These are phyloP conservation scores for Narthecium ossifragum DNA, from an alignment of 106 monocot species.

Conservation along the genomic window DNA sequence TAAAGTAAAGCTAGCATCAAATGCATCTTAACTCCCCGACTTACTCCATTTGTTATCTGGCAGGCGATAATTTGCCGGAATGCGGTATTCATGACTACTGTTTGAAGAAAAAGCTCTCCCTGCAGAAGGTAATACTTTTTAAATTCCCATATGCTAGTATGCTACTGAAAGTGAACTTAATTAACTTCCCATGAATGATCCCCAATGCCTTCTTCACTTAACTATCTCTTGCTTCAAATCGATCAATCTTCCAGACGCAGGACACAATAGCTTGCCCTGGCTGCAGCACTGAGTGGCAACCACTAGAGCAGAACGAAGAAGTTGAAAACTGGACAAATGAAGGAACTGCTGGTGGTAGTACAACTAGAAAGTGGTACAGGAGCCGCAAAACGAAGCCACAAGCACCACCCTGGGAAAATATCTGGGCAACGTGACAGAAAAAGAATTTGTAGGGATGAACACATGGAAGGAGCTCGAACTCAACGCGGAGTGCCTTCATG, in stretches of 20 bases:
- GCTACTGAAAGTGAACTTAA: too few relatives aligned
- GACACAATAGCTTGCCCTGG: conserved; percentile 57
- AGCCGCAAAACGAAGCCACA: conserved; percentile 7
- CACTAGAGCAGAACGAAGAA: conserved; percentile 20
- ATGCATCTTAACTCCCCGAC: too few relatives aligned
- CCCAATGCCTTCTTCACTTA: too few relatives aligned
- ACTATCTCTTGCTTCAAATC: too few relatives aligned
- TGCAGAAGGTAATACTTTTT: conserved; percentile 26
- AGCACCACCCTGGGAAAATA: too few relatives aligned
- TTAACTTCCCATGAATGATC: too few relatives aligned
- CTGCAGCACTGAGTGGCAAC: conserved; percentile 54
- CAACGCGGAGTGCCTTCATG: background rate
- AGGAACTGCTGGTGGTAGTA: background rate
- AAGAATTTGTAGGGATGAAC: too few relatives aligned
- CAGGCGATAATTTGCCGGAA: too few relatives aligned
- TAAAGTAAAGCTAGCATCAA: conserved; percentile 57
- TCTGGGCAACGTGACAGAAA: too few relatives aligned
- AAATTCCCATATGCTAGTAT: too few relatives aligned
- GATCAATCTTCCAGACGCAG: too few relatives aligned
- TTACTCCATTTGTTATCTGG: too few relatives aligned
- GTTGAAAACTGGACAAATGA: conserved; percentile 15
- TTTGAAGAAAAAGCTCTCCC: conserved; percentile 65
- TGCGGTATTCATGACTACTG: conserved; percentile 82
- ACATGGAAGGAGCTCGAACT: conserved; percentile 7
- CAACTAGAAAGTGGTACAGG: conserved; percentile 5